Evolutionary conservation across 768 basidiomycete species (phyloP), one percentile per base, ranked within the genome.

Genomic region (Pisolithus tinctorius): DNA sequence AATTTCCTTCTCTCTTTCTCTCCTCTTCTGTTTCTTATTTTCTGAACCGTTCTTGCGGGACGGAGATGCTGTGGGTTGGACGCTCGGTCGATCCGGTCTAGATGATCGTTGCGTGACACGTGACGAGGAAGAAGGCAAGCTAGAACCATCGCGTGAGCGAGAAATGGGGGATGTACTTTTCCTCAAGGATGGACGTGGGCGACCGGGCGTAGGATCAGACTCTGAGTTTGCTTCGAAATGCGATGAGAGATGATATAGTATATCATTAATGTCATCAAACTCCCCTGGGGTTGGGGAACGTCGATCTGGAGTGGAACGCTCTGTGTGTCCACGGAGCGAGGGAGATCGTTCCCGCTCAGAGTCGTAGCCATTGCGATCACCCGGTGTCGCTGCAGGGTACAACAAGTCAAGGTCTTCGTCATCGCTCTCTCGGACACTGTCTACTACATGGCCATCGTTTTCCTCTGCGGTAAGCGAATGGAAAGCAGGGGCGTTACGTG

Each of bases 261-360:
- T 88, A 60, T 89, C 88, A 61, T 77, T 82, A 53, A 90, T 80
- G 59, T 89, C 86, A 41, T 79, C 74, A 63, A 84, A 86, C 60
- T 81, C 83, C 27, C 74, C 74, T 16, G 76, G 73, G 38, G 79
- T 76, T 44, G 75, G 66, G 23, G 79, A 72, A 29, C 81, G 72
- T 46, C 71, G 73, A 59, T 68, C 63, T 26, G 71, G 62, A 48
- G 76, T 67, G 44, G 73, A 63, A 54, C 59, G 57, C 48, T 60
- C 52, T 49, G 68, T 58, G 46, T 60, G 59, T 20, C 51, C 42
- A 30, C 51, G 55, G 37, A 53, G 57, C 31, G 41, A 55, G n/a
- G 60, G 64, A 40, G 72, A 68, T 31, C 59, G 63, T 23, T 61
- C 66, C 55, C 69, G 71, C 56, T 77, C 75, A 17, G 36, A 48